These are phyloP conservation scores for Tricholomella constricta DNA, from an alignment of 768 basidiomycete genomes.

Conservation along the genomic window DNA sequence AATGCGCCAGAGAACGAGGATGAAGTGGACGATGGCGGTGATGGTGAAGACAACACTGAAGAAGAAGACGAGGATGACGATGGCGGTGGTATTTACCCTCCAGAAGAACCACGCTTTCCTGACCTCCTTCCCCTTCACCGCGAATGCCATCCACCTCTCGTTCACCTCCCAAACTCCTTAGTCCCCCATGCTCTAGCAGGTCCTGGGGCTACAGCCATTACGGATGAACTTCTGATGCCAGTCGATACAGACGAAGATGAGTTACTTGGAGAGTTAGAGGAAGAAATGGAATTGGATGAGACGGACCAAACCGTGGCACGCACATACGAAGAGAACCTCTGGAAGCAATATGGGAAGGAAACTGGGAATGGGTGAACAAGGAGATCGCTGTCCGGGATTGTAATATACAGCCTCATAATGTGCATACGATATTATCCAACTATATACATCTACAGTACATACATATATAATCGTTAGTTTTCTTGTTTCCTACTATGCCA, in stretches of 20 bases:
- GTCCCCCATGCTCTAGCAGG: not conserved
- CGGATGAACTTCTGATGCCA: slow-evolving; percentile 21
- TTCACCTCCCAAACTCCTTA: slow-evolving; percentile 19
- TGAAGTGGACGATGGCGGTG: slow-evolving; percentile 1
- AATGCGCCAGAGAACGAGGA: slow-evolving; percentile 4
- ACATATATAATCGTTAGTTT: not conserved
- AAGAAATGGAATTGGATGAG: slow-evolving; percentile 44
- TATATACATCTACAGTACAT: not conserved
- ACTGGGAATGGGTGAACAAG: not conserved
- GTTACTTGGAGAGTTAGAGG: slow-evolving; percentile 38
- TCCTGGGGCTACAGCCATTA: not conserved
- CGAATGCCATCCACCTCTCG: slow-evolving; percentile 26
- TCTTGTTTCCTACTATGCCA: not conserved
- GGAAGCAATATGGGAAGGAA: slow-evolving; percentile 27
- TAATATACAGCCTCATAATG: not conserved
- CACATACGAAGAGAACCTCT: slow-evolving; percentile 43
- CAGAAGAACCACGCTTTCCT: slow-evolving; percentile 12
- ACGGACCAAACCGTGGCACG: slow-evolving; percentile 33
- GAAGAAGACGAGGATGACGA: slow-evolving; percentile 12
- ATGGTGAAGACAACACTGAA: slow-evolving; percentile 6
- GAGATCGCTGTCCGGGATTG: not conserved
- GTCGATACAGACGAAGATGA: slow-evolving; percentile 25
- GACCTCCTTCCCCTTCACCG: slow-evolving; percentile 22
- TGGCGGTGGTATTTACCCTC: slow-evolving; percentile 5
- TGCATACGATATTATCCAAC: not conserved